Evolutionary conservation across 1,139 yeast species (phyloP).

Genomic region (Entelexis sorbosivorans): DNA sequence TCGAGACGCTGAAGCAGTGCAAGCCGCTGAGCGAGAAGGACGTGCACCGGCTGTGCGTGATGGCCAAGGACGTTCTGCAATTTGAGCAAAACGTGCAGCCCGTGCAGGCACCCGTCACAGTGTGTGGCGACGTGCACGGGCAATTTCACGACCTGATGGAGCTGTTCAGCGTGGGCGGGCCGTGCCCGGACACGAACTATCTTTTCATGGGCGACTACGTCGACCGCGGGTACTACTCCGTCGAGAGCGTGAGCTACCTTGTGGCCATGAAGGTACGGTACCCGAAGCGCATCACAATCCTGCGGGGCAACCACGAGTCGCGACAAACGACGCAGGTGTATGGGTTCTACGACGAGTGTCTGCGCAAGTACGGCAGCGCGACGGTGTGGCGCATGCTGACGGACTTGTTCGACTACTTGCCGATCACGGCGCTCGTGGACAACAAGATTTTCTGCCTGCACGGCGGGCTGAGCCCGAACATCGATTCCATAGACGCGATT

Average conservation of each 20-base stretch:
- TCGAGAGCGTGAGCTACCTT: conserved; percentile 69
- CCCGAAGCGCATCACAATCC: conserved; percentile 84
- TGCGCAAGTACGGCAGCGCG: conserved; percentile 89
- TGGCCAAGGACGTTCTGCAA: conserved; percentile 76
- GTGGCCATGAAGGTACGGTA: conserved; percentile 82
- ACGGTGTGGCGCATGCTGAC: conserved; percentile 81
- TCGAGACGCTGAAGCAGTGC: conserved; percentile 58
- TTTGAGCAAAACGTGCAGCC: conserved; percentile 90
- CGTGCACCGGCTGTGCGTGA: conserved; percentile 68
- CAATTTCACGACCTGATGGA: conserved; percentile 91
- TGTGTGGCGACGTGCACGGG: conserved; percentile 97
- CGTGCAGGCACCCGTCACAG: conserved; percentile 93
- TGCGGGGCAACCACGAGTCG: conserved; percentile 95
- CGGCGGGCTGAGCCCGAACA: conserved; percentile 93
- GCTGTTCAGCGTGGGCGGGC: conserved; percentile 77
- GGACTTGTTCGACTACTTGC: conserved; percentile 82
- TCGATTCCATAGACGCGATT: conserved; percentile 80
- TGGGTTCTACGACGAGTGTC: conserved; percentile 95
- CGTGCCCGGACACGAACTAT: conserved; percentile 73
- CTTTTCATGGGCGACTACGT: conserved; percentile 87
- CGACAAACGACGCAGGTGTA: conserved; percentile 96
- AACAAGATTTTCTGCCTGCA: conserved; percentile 82
- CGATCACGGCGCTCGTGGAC: conserved; percentile 85
- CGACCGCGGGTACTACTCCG: conserved; percentile 92
- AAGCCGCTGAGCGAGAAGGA: conserved; percentile 76